Base-by-base conservation (phyloP, 306 rosid genomes). In the Hylodesmum podocarpum region DNA sequence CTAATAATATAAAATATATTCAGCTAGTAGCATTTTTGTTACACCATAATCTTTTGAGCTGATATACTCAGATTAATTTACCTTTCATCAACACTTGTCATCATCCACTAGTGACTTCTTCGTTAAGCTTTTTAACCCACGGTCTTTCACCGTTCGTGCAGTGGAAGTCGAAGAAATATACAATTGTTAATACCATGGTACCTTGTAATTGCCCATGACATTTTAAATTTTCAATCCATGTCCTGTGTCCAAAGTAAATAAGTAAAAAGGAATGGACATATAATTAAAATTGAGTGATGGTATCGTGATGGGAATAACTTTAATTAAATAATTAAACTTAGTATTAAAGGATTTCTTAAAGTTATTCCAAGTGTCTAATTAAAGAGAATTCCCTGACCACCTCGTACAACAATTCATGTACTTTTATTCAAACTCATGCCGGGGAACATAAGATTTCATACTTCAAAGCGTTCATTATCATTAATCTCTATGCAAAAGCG, bases 341-440 rank as follows among this genome's bases (percentile, higher is more conserved):
- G 58, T 25, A 49, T 40, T 57, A 73, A 72, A 82, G 83, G 49
- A 43, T 50, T 62, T 51, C 27, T 44, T 66, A 74, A 73, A 80
- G 80, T 66, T 66, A 64, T 73, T 75, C 70, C 58, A 10, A 16
- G 33, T 81, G 80, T 75, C 80, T 58, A n/a, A n/a, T n/a, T n/a
- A 67, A 70, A 67, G 77, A 46, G 47, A 67, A 75, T 46, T 61
- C 50, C 3, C 3, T 55, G 76, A 80, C 80, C 79, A 80, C 80
- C 79, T 66, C 50, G 70, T 33, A 40, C 66, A 13, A 49, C 44
- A 63, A 46, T 31, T 51, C 39, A 18, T 50, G 72, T 2, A 62
- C 37, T 37, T 71, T 50, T 62, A 44, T 44, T 65, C 5, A 43
- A 59, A 28, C 27, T 47, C 43, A 55, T 50, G 66, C 49, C 49